Conservation (phyloP, 1,284 basidiomycete species). For the Serendipita sp. region DNA sequence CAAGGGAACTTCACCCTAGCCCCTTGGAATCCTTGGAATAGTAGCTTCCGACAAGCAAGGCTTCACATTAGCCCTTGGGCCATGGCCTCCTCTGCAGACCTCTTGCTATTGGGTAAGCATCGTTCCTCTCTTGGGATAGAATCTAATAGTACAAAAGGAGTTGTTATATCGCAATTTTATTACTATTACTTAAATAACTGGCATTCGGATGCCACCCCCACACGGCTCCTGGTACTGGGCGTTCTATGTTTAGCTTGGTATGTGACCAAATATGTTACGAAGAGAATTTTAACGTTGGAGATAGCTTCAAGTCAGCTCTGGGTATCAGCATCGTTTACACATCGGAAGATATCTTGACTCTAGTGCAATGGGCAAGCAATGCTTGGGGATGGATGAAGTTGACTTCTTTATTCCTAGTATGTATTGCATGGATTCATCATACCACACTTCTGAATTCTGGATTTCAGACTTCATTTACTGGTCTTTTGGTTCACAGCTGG, state of each 20-base stretch:
- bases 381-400: not conserved
- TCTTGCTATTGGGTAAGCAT: not conserved
- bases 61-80: not conserved
- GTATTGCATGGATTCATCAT: not conserved
- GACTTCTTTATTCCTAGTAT: not conserved
- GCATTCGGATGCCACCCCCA: not conserved
- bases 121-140: not conserved
- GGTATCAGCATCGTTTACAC: not conserved
- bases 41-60: not conserved
- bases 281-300: not conserved
- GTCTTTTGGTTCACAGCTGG: not conserved
- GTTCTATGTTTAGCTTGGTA: not conserved
- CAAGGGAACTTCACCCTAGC: too few relatives aligned
- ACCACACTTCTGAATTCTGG: not conserved
- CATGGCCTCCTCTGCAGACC: not conserved
- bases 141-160: not conserved
- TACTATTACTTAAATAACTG: constrained; percentile 3
- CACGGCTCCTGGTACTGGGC: constrained; percentile 1
- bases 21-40: not conserved
- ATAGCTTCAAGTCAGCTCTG: not conserved
- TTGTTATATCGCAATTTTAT: not conserved
- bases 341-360: not conserved
- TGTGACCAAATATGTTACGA: not conserved
- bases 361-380: not conserved
- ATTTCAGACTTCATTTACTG: not conserved